phyloP scores from a whole-genome alignment of 768 basidiomycete genomes.

The Mycena belliarum region DNA sequence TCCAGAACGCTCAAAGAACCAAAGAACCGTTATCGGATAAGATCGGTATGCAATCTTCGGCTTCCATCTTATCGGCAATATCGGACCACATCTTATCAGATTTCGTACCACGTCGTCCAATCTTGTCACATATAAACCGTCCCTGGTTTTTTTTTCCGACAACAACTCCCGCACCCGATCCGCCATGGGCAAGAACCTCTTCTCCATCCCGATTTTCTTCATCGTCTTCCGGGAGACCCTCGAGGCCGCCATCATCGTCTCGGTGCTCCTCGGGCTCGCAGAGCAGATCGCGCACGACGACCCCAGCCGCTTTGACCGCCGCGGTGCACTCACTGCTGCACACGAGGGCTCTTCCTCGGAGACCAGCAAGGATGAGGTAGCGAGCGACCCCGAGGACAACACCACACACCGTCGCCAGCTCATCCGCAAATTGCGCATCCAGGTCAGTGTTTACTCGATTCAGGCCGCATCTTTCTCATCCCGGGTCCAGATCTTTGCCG shows the following conservation, averaged over 20 bases:
- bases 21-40: background rate
- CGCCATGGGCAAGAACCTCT: constrained; percentile 71
- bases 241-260: constrained; percentile 90
- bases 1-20: too few species aligned
- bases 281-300: constrained; percentile 71
- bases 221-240: constrained; percentile 95
- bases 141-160: background rate
- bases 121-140: background rate
- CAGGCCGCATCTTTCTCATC: background rate
- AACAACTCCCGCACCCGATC: constrained; percentile 6
- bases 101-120: background rate
- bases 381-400: constrained; percentile 32
- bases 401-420: constrained; percentile 41
- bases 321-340: constrained; percentile 10
- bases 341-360: constrained; percentile 15
- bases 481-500: constrained; percentile 65
- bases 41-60: background rate
- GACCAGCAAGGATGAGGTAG: constrained; percentile 30
- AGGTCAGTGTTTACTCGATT: constrained; percentile 37
- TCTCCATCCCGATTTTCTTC: constrained; percentile 93
- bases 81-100: background rate
- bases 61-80: background rate
- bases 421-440: constrained; percentile 68
- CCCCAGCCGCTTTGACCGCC: constrained; percentile 20
- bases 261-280: constrained; percentile 89